Base-by-base conservation (phyloP, 768 basidiomycete species). In the Lactifluus piperatus region DNA sequence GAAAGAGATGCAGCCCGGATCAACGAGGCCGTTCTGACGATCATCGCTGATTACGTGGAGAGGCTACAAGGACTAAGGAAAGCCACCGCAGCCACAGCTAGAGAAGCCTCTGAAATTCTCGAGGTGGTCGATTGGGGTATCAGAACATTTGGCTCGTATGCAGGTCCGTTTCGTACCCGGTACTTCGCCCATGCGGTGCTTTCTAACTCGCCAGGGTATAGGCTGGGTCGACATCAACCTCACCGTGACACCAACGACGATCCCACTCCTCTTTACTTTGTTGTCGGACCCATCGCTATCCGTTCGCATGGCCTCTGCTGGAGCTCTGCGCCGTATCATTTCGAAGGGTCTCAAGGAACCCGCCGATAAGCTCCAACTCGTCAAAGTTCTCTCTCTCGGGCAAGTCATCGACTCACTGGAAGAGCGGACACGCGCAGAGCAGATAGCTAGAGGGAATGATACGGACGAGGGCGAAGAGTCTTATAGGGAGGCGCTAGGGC, bases 191-290 rank as follows among this genome's bases (percentile, higher is more conserved):
- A n/a, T 36, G 22, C 60, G 36, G 24, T 26, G 36, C 32, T 37
- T 34, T 50, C 39, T 48, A 37, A 59, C 65, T 36, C 58, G 16
- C 24, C n/a, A 50, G 36, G 39, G 50, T 4, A 29, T 66, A 97
- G 95, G 93, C 14, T 99, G 97, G 97, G 88, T 98, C 65, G 97
- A 99, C 68, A 94, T 99, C 65, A 93, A 92, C 68, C 76, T 98
- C 62, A 94, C 97, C 13, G 88, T 99, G 59, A 97, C 94, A 1
- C 91, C 89, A 13, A 82, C 80, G 14, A 92, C 94, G 2, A 82
- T 98, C 34, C 85, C 88, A 5, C 75, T 98, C 36, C 79, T 97
- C 45, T 93, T 94, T 70, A 81, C 78, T 37, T 78, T 97, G 41
- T 80, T 98, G 39, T 85, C 86, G 16, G 88, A 94, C 67, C 73